Evolutionary conservation across 1,284 basidiomycete species (phyloP), one percentile per base, ranked within the genome.

Genomic region (Athelia psychrophila): DNA sequence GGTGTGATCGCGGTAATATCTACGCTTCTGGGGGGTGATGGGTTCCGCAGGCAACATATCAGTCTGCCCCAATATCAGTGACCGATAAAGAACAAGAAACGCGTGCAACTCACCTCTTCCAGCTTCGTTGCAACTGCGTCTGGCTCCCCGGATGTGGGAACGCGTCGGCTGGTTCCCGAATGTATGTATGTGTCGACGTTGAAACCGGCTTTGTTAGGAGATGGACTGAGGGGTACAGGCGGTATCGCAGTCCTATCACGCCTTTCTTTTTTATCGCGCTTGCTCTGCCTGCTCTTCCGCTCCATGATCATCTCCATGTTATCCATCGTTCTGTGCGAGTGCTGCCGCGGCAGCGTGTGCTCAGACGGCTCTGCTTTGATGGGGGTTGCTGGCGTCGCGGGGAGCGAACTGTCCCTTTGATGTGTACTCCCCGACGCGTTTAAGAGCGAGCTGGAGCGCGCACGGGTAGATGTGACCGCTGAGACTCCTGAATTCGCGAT

Each of bases 291-390:
- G 51, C 79, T 79, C 68, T 86, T 83, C 44, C 81, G 77, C 63
- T 89, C 86, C 54, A 89, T 76, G 22, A 89, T 79, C 66, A 79
- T 70, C 56, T 89, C 83, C 86, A 89, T 89, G 60, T 76, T 86
- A 55, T 83, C 83, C 63, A 79, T 78, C 6, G 27, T 30, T 30
- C 27, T 30, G 27, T 30, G 27, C 5, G 27, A 30, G 25, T 76
- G 80, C 19, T 83, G 78, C n/a, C 72, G 62, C 13, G 79, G 77
- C 36, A 78, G 63, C 36, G 68, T 52, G 19, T 61, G 62, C 50
- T 87, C 84, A 40, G 66, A 57, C 16, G 79, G 78, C 58, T 85
- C 86, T 1, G 76, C 67, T 65, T 86, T 86, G 56, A 86, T 73
- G 23, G 84, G 82, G 1, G 83, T 84, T 30, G 67, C 64, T 12